Evolutionary conservation across 2,329 filamentous ascomycete genomes (phyloP), one percentile per base, ranked within the genome.

Genomic region (Xylariaceae sp.): DNA sequence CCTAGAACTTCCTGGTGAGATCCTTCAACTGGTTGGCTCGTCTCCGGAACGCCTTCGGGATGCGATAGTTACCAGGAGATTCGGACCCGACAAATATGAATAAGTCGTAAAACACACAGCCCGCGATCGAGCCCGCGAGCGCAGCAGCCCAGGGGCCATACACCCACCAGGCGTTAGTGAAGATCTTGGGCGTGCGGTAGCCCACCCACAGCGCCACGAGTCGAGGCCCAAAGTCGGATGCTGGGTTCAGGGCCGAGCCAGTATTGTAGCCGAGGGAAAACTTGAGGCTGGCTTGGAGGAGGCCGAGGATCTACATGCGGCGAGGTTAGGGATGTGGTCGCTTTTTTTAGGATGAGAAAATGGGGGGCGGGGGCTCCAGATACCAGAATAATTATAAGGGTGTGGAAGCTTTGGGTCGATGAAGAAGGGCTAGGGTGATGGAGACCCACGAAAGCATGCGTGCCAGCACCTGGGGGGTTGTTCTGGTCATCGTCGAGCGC

Each of bases 401-500:
- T n/a, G n/a, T n/a, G n/a, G n/a, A n/a, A n/a, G n/a, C n/a, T n/a
- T n/a, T n/a, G n/a, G n/a, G n/a, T n/a, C n/a, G n/a, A n/a, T n/a
- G n/a, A n/a, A n/a, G n/a, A n/a, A n/a, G n/a, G n/a, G n/a, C n/a
- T n/a, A n/a, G n/a, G n/a, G n/a, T n/a, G n/a, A n/a, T n/a, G n/a
- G n/a, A n/a, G 11, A 45, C 46, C 38, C 37, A 50, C 51, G 18
- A 66, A 52, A 3, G 63, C 60, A 34, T 64, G 61, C 51, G 64
- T 66, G 4, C 64, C 64, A 3, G 61, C 60, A 0, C 61, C 63
- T 0, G 63, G 63, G 0, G 63, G 58, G n/a, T 64, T 61, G 26
- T 67, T 67, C 31, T 61, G 57, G 30, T 64, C 62, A 36, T 66
- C 64, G 3, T 62, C 63, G 0, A 66, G 46, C 0, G 64, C 62